Evolutionary conservation across 1,284 basidiomycete genomes (phyloP).

Genomic region (Cutaneotrichosporon cutaneum): DNA sequence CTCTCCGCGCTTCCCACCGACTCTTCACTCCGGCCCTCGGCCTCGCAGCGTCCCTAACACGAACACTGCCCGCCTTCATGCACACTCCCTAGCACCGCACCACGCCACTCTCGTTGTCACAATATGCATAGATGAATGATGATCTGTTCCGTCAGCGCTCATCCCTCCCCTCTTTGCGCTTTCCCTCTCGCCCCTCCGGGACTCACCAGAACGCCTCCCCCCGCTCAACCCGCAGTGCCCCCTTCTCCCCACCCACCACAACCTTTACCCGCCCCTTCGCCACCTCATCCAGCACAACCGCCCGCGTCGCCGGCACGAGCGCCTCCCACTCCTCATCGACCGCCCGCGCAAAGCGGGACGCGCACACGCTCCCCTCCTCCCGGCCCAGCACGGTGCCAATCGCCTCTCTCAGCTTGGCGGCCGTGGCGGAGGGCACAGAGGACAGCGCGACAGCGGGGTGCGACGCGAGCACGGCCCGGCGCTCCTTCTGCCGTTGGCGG

Average conservation of each 20-base stretch:
- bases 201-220: conserved; percentile 7
- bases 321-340: conserved; percentile 15
- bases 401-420: conserved; percentile 2
- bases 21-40: too few species aligned
- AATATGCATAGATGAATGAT: too few species aligned
- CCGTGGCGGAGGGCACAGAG: not conserved
- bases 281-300: conserved; percentile 9
- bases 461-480: conserved; percentile 9
- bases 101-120: not conserved
- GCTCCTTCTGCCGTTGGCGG: conserved; percentile 15
- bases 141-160: too few species aligned
- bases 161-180: too few species aligned
- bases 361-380: conserved; percentile 10
- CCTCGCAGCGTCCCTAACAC: too few species aligned
- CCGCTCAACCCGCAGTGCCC: conserved; percentile 13
- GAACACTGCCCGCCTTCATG: not conserved
- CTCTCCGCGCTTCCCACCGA: not conserved
- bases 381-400: conserved; percentile 3
- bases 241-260: conserved; percentile 3
- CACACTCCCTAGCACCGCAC: too few species aligned
- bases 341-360: conserved; percentile 12
- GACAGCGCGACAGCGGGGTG: not conserved
- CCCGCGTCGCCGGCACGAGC: conserved; percentile 10
- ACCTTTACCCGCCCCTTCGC: conserved; percentile 4
- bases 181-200: too few species aligned